Evolutionary conservation across 2,329 filamentous ascomycete genomes (phyloP).

Genomic region (Aspergillus fumigatus): DNA sequence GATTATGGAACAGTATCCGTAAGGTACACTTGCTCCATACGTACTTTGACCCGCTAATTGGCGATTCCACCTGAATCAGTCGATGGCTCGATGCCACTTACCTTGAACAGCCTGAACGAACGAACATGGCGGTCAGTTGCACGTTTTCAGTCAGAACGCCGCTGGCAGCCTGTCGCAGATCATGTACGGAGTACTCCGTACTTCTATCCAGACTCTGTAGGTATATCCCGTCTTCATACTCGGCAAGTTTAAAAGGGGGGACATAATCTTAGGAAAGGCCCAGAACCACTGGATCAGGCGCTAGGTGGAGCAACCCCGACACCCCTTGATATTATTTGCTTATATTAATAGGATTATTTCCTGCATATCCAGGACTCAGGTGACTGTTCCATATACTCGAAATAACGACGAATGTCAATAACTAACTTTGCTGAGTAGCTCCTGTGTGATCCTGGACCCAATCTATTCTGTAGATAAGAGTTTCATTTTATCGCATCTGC

Average conservation of each 20-base stretch:
- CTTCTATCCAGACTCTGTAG: no score
- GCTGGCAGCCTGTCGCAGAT: not conserved
- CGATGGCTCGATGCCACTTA: not conserved
- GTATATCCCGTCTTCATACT: no score
- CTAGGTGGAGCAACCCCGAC: not conserved
- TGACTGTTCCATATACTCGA: not conserved
- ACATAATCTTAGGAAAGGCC: not conserved
- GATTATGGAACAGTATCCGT: not conserved
- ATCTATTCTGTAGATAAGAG: not conserved
- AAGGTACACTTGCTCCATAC: not conserved
- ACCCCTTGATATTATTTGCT: not conserved
- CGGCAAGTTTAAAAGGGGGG: not conserved
- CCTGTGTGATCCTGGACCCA: not conserved
- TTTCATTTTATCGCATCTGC: not conserved
- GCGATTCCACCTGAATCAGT: not conserved
- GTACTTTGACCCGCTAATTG: not conserved
- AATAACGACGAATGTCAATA: not conserved
- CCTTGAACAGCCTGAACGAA: not conserved
- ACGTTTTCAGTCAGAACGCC: conserved; percentile 2
- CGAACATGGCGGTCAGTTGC: not conserved
- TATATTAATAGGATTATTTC: not conserved
- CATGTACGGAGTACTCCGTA: no score
- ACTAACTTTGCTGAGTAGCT: no score
- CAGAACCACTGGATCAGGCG: conserved; percentile 1
- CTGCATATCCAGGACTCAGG: not conserved